Evolutionary conservation across 163 green algal genomes (phyloP).

Genomic region (Scenedesmus sp.): DNA sequence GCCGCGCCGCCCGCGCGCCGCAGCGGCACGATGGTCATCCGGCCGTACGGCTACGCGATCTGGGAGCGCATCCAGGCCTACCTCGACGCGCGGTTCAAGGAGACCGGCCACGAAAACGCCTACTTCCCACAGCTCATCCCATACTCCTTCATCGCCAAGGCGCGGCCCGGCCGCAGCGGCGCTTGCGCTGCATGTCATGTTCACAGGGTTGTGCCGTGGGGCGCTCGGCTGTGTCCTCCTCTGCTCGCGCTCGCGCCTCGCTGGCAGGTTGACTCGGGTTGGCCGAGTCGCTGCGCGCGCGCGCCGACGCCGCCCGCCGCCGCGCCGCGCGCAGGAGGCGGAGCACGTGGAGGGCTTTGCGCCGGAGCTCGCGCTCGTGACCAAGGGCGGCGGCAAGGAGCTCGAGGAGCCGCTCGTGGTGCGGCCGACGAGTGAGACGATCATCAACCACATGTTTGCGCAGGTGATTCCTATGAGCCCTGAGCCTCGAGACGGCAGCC

Average conservation of each 20-base stretch:
- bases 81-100: conserved; percentile 92
- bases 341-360: conserved; percentile 98
- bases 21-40: conserved; percentile 96
- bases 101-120: conserved; percentile 90
- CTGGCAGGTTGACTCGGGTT: no score
- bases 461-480: no score
- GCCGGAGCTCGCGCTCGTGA: conserved; percentile 98
- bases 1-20: no score
- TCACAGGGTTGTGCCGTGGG: no score
- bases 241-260: no score
- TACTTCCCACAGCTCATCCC: conserved; percentile 99
- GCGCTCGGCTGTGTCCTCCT: no score
- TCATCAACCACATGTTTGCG: conserved; percentile 99
- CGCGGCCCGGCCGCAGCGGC: no score
- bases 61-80: conserved; percentile 79
- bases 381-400: conserved; percentile 96
- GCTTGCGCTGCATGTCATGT: no score
- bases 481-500: no score
- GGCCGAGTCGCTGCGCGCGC: no score
- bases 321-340: conserved; percentile 75
- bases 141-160: conserved; percentile 95
- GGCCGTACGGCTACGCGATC: conserved; percentile 89
- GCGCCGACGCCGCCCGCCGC: no score
- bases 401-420: conserved; percentile 98
- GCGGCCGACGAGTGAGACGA: conserved; percentile 97